phyloP scores from a whole-genome alignment of 805 yeast species.

The Kodamaea jinghongensis region DNA sequence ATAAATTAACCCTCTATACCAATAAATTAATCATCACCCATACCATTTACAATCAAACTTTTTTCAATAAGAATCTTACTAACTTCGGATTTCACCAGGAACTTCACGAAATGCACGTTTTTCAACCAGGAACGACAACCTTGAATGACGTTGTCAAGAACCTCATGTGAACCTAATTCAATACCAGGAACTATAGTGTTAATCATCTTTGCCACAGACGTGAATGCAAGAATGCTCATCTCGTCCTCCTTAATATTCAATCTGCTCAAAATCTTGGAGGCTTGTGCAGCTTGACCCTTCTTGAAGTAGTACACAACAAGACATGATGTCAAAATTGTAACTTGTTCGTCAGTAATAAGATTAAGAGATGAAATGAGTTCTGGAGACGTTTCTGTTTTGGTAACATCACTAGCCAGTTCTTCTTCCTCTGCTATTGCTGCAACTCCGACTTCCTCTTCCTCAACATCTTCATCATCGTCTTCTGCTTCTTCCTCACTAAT shows the following conservation, averaged over 20 bases:
- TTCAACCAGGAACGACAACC: conserved; percentile 31
- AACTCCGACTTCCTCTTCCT: conserved; percentile 3
- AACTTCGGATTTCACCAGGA: conserved; percentile 24
- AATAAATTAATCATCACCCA: conserved; percentile 1
- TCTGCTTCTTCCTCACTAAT: conserved; percentile 2
- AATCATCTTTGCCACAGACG: conserved; percentile 27
- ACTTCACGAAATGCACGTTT: conserved; percentile 20
- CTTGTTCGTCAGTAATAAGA: conserved; percentile 33
- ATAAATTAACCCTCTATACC: not conserved
- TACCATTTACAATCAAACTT: conserved; percentile 23
- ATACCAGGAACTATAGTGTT: conserved; percentile 16
- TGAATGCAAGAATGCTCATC: conserved; percentile 32
- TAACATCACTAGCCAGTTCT: conserved; percentile 10
- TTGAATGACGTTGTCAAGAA: conserved; percentile 28
- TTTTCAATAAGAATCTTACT: conserved; percentile 30
- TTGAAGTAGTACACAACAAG: conserved; percentile 22
- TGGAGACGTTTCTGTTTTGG: not conserved
- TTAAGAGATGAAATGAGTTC: conserved; percentile 25
- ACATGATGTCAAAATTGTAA: conserved; percentile 28
- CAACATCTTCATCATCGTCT: conserved; percentile 10
- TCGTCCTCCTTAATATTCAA: conserved; percentile 18
- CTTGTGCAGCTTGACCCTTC: conserved; percentile 17
- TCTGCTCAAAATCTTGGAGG: conserved; percentile 22
- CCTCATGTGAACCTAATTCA: conserved; percentile 17
- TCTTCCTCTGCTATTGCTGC: conserved; percentile 2